Evolutionary conservation across 441 rosid species (phyloP), one percentile per base, ranked within the genome.

Genomic region (Erysimum cheiri): DNA sequence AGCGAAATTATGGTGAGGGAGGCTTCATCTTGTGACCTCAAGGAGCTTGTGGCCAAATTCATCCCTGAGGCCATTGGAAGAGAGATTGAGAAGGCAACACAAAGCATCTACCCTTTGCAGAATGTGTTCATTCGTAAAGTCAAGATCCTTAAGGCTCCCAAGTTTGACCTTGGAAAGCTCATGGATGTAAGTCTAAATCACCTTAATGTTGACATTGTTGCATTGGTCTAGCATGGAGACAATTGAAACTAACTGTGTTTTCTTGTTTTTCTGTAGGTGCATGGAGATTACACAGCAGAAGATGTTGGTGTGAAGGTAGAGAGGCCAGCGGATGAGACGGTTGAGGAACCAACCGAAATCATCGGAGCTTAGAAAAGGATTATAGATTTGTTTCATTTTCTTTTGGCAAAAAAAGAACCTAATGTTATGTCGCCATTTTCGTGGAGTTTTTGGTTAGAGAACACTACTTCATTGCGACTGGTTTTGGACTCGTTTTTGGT

Each of bases 271-370:
- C 60, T 47, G 4, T 67, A 88, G 98, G 98, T 93, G 44, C 97
- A 91, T 50, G 97, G 98, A 7, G 98, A 93, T 77, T 83, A 82
- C 69, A 74, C 91, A 0, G 53, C 97, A 0, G 98, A 89, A 32
- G 98, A 93, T 83, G 79, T 91, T 70, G 98, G 97, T 70, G 80
- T 83, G 70, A 91, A 87, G 78, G 47, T 93, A 67, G 98, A 93
- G 1, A 87, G 98, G 80, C 88, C 96, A 6, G 96, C 84, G 5
- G 98, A 93, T 6, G 97, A 91, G 73, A 54, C 87, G 78, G 83
- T 78, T 0, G 96, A 88, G 67, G 88, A 66, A 9, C 60, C 90
- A 26, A 60, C 91, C 0, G 92, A 86, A 61, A 72, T 81, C 35
- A 79, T 86, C 46, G 95, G 86, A 62, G 89, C 89, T 72, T 87